Conservation (phyloP, 352 stramenopile genomes). For the Phytophthora cactorum region DNA sequence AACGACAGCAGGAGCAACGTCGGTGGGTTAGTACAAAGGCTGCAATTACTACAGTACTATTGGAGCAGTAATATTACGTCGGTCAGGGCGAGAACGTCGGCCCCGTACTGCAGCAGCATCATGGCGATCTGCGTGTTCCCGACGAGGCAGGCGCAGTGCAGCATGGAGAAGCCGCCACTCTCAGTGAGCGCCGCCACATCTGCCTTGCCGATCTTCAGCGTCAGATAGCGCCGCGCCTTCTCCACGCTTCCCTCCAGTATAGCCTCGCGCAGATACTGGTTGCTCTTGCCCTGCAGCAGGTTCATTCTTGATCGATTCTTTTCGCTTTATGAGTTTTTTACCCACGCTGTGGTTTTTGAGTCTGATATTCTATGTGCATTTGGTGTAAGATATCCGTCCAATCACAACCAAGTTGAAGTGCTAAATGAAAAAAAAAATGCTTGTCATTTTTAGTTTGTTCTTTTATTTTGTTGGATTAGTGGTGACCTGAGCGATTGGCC, state of each 20-base stretch:
- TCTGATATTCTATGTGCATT: slow-evolving; percentile 20
- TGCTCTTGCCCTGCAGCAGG: slow-evolving; percentile 86
- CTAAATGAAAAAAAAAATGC: neutral
- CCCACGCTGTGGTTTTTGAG: neutral
- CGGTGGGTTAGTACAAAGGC: neutral
- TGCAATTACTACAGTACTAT: neutral
- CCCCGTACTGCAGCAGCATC: slow-evolving; percentile 85
- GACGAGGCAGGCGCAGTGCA: slow-evolving; percentile 76
- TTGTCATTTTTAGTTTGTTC: neutral
- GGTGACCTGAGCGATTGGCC: slow-evolving; percentile 8
- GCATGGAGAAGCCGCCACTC: slow-evolving; percentile 83
- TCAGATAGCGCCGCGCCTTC: slow-evolving; percentile 82
- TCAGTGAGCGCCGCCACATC: slow-evolving; percentile 80
- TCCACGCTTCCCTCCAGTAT: slow-evolving; percentile 86
- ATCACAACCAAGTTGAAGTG: slow-evolving; percentile 7
- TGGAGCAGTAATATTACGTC: slow-evolving; percentile 46
- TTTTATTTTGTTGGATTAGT: neutral
- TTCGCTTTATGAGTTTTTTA: neutral
- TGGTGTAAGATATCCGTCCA: slow-evolving; percentile 2
- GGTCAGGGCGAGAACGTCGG: slow-evolving; percentile 77
- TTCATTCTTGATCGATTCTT: slow-evolving; percentile 56
- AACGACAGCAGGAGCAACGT: neutral
- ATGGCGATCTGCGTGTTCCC: slow-evolving; percentile 89
- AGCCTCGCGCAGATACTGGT: slow-evolving; percentile 83
- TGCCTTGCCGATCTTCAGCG: slow-evolving; percentile 85